phyloP scores from a whole-genome alignment of 148 eudicot genomes.

The Euryodendron excelsum region DNA sequence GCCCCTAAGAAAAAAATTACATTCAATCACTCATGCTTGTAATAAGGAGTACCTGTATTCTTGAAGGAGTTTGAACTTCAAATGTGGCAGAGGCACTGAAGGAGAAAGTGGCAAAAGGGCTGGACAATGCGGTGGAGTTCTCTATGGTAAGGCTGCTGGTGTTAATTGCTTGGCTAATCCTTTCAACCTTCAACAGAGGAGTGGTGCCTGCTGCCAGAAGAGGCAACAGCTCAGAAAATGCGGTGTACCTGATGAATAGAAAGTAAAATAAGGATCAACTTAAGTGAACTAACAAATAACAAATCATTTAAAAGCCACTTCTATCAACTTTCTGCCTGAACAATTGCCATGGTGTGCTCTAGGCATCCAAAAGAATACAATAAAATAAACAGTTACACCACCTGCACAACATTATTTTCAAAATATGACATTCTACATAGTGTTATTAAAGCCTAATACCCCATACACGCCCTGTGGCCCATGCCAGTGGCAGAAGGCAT shows the following conservation, averaged over 20 bases:
- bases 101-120: slow-evolving; percentile 68
- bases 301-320: background rate
- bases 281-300: slow-evolving; percentile 6
- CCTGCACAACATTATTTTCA: background rate
- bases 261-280: slow-evolving; percentile 15
- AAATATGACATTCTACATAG: background rate
- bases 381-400: background rate
- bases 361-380: background rate
- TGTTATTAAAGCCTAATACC: background rate
- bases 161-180: slow-evolving; percentile 65
- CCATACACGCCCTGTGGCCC: background rate
- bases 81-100: slow-evolving; percentile 86
- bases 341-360: background rate
- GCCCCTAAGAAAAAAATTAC: too few species aligned
- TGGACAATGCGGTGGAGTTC: slow-evolving; percentile 61
- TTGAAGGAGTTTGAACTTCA: slow-evolving; percentile 77
- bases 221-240: slow-evolving; percentile 91
- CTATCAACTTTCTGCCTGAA: background rate
- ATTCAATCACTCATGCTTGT: background rate
- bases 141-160: slow-evolving; percentile 59
- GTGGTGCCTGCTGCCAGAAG: slow-evolving; percentile 71
- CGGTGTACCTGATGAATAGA: slow-evolving; percentile 66
- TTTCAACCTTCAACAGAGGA: slow-evolving; percentile 70
- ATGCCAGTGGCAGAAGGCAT: background rate
- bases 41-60: slow-evolving; percentile 71